These are phyloP conservation scores for Knoxdaviesia capensis DNA, from an alignment of 2,329 filamentous ascomycete species.

Conservation along the genomic window DNA sequence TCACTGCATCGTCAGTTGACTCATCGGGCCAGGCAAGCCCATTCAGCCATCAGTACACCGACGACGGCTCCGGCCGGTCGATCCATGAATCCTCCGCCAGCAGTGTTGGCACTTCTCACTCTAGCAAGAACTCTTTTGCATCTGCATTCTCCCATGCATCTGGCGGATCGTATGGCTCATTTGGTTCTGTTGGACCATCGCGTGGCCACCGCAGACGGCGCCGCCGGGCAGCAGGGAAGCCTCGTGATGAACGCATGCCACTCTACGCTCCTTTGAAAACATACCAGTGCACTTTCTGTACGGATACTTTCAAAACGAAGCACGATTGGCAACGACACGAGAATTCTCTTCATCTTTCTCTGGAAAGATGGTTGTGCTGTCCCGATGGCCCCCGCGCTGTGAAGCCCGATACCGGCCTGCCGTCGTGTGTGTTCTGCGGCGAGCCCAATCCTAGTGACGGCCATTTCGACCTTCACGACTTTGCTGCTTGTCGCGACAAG, in stretches of 20 bases:
- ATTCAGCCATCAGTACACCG: slow-evolving; percentile 34
- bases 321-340: slow-evolving; percentile 55
- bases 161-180: slow-evolving; percentile 33
- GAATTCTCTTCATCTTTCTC: slow-evolving; percentile 42
- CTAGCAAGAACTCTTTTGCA: slow-evolving; percentile 34
- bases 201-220: slow-evolving; percentile 29
- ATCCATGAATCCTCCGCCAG: slow-evolving; percentile 38
- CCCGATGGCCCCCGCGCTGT: slow-evolving; percentile 34
- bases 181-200: slow-evolving; percentile 22
- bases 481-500: slow-evolving; percentile 46
- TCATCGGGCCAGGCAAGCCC: slow-evolving; percentile 37
- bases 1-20: slow-evolving; percentile 27
- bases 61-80: slow-evolving; percentile 38
- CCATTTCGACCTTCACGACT: slow-evolving; percentile 39
- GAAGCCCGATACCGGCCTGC: slow-evolving; percentile 36
- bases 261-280: slow-evolving; percentile 28
- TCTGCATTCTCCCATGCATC: slow-evolving; percentile 39
- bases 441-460: slow-evolving; percentile 30
- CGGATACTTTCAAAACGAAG: slow-evolving; percentile 46
- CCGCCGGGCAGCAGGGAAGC: slow-evolving; percentile 15
- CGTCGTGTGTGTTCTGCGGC: slow-evolving; percentile 39
- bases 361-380: slow-evolving; percentile 45
- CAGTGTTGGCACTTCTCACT: slow-evolving; percentile 40
- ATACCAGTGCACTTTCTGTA: slow-evolving; percentile 50
- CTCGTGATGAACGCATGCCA: slow-evolving; percentile 4